phyloP scores from a whole-genome alignment of 2,329 filamentous ascomycete genomes.

The Scedosporium dehoogii region DNA sequence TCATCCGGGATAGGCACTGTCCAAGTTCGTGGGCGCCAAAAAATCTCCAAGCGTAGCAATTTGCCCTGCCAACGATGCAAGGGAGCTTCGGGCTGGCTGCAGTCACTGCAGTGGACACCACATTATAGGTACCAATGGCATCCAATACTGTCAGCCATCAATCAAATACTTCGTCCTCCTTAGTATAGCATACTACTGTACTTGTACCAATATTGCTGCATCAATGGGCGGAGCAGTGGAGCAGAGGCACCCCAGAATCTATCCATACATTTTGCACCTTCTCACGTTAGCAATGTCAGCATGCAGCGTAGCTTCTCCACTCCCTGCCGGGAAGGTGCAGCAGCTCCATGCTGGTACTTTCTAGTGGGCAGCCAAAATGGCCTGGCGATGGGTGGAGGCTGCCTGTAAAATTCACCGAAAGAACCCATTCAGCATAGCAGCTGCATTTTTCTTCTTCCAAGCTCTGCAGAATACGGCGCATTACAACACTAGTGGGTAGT shows the following conservation, averaged over 20 bases:
- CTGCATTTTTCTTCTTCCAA: not conserved
- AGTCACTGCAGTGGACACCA: too few species aligned
- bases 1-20: too few species aligned
- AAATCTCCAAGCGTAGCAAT: not conserved
- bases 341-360: not conserved
- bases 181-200: not conserved
- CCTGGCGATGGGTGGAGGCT: not conserved
- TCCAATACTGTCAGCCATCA: not conserved
- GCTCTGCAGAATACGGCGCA: too few species aligned
- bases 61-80: slow-evolving; percentile 1
- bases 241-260: not conserved
- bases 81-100: not conserved
- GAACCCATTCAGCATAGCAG: not conserved
- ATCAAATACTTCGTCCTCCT: not conserved
- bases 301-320: not conserved
- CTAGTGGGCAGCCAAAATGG: not conserved
- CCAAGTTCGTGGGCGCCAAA: too few species aligned
- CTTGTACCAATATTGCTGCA: not conserved
- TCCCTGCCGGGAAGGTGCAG: not conserved
- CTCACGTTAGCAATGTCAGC: not conserved
- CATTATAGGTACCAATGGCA: too few species aligned
- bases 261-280: not conserved
- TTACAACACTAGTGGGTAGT: too few species aligned
- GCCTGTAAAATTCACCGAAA: not conserved
- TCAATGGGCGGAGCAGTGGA: not conserved